Conservation (phyloP, 2,329 filamentous ascomycete genomes). For the Cadophora gregata region DNA sequence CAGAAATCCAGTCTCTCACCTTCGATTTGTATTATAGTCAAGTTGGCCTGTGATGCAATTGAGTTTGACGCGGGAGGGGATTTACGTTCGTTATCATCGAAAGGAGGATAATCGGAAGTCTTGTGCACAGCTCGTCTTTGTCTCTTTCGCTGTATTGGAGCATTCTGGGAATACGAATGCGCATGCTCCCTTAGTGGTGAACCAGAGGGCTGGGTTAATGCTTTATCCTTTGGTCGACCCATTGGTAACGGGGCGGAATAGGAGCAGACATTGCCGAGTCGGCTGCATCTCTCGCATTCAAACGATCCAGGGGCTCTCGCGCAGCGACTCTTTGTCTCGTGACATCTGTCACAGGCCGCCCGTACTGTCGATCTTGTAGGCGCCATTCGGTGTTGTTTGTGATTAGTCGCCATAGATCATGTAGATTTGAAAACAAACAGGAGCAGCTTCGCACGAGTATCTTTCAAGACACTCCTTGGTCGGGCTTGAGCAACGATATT, state of each 20-base stretch:
- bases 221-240: constrained; percentile 1
- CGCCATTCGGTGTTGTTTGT: background rate
- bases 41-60: background rate
- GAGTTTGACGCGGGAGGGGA: background rate
- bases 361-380: background rate
- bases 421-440: background rate
- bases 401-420: background rate
- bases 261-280: background rate
- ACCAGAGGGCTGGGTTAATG: background rate
- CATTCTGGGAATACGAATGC: background rate
- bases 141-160: background rate
- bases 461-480: background rate
- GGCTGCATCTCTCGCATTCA: constrained; percentile 6
- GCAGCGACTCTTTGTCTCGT: constrained; percentile 4
- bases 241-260: constrained; percentile 1
- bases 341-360: constrained; percentile 2
- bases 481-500: background rate
- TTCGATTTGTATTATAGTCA: background rate
- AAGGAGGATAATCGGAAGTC: background rate
- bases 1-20: background rate
- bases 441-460: background rate
- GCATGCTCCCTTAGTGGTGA: background rate
- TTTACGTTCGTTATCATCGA: background rate
- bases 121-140: background rate
- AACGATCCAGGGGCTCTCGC: background rate